A percentile compares a stretch with the other conserved stretches of the same genome.
These are phyloP conservation scores for Penicillium sp. DNA, from an alignment of 2,329 filamentous ascomycete species.

Conservation along the genomic window DNA sequence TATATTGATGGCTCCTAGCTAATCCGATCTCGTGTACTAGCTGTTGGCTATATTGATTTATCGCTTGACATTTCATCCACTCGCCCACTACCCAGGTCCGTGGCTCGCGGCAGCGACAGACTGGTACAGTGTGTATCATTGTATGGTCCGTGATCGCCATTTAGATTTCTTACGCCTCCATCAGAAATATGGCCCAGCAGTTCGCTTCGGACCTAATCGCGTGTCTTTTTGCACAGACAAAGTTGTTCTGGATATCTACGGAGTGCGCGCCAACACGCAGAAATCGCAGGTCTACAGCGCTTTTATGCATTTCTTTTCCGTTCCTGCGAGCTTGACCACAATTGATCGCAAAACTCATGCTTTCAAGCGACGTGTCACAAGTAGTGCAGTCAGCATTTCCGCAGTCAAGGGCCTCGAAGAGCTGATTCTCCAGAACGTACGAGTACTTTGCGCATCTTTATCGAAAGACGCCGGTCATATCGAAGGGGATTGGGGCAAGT, in stretches of 20 bases:
- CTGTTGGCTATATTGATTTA: not conserved
- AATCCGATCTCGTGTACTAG: not conserved
- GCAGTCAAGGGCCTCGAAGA: not conserved
- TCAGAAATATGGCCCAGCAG: conserved; percentile 28
- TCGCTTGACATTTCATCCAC: conserved; percentile 48
- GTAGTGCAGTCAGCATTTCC: not conserved
- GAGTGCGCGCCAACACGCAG: not conserved
- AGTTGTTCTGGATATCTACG: conserved; percentile 43
- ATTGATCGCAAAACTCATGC: not conserved
- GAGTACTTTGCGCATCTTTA: not conserved
- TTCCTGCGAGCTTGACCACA: not conserved
- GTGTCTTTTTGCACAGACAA: conserved; percentile 19
- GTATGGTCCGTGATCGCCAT: conserved; percentile 29
- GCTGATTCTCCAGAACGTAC: not conserved
- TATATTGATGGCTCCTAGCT: not conserved
- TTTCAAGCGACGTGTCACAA: not conserved
- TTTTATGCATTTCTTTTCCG: not conserved
- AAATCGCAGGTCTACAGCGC: not conserved
- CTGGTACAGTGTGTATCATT: conserved; percentile 26
- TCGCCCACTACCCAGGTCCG: conserved; percentile 65
- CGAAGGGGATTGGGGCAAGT: not conserved
- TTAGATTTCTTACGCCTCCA: conserved; percentile 28
- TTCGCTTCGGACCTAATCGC: conserved; percentile 27
- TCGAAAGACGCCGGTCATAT: not conserved
- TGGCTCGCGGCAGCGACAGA: conserved; percentile 64